phyloP scores from a whole-genome alignment of 495 filamentous ascomycete genomes.

The Penicillium longicatenatum region DNA sequence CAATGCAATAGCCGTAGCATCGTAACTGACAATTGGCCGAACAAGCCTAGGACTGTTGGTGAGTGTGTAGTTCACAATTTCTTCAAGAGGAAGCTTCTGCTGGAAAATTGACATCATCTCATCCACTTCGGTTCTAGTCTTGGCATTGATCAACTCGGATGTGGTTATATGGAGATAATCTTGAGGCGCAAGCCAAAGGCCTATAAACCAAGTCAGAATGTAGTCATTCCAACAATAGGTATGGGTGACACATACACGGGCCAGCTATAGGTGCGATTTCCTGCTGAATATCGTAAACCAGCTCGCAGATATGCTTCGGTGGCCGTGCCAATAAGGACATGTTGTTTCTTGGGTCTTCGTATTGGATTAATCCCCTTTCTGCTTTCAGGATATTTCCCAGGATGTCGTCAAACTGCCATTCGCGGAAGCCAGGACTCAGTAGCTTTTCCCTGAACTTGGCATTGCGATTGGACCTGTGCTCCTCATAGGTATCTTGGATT shows the following conservation, averaged over 20 bases:
- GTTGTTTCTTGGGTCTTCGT: conserved; percentile 74
- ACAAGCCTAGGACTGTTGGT: conserved; percentile 69
- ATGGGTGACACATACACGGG: conserved; percentile 52
- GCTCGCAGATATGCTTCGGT: conserved; percentile 62
- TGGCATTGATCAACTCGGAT: conserved; percentile 76
- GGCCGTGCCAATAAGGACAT: conserved; percentile 88
- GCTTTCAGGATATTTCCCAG: conserved; percentile 59
- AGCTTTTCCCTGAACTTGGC: conserved; percentile 68
- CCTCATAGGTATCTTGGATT: conserved; percentile 72
- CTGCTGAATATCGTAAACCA: conserved; percentile 69
- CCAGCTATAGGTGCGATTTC: conserved; percentile 57
- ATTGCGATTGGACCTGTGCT: conserved; percentile 74
- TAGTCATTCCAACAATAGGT: neutral
- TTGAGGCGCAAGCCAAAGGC: conserved; percentile 81
- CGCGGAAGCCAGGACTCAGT: conserved; percentile 64
- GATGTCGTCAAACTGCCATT: conserved; percentile 74
- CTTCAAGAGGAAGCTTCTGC: conserved; percentile 39
- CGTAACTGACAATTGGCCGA: conserved; percentile 81
- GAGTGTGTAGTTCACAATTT: conserved; percentile 64
- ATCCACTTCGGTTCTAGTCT: conserved; percentile 61
- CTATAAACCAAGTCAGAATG: conserved; percentile 40
- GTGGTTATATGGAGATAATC: conserved; percentile 81
- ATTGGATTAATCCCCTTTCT: conserved; percentile 45
- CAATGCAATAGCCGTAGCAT: conserved; percentile 79
- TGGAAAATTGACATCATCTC: conserved; percentile 56